Base-by-base conservation (phyloP, 2,329 filamentous ascomycete species). In the Orbilia javanica region DNA sequence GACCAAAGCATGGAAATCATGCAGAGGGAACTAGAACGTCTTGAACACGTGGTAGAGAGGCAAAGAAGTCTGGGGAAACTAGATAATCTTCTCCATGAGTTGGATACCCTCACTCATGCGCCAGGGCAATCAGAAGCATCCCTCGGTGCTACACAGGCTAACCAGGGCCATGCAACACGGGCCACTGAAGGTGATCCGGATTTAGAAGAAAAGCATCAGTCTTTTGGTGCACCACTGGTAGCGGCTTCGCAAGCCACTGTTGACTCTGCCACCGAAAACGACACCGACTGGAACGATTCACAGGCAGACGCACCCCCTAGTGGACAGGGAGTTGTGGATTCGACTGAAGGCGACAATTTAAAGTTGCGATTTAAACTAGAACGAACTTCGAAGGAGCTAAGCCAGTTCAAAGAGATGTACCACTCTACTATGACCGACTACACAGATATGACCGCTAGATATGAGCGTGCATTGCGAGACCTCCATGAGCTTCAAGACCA, bases 1-100 rank as follows among this genome's bases (percentile, higher is more conserved):
- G 96, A 99, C 82, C 95, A 98, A 84, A 96, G 99, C 83, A 90
- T 93, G 80, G 96, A 98, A 83, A 86, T 97, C 78, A 97, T 99
- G 95, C 94, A 97, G 84, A 93, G 95, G 39, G 96, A 99, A 83
- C 93, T 99, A 79, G 93, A 97, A 82, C 90, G 95, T 36, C 87
- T 99, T 11, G 96, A 98, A 84, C 93, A 97, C 84, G 93, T 99
- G 6, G 90, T 99, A 64, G 95, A 98, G 84, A 92, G 96, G 60
- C 96, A 99, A 84, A 89, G 96, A 76, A 97, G 94, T 83, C 89
- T 99, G 2, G 96, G 96, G 46, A 97, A 97, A 84, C 88, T 99
- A 2, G 96, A 99, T 83, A 96, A 92, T 66, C 88, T 99, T 6
- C 88, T 99, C 0, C 91, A 96, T 81, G 96, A 99, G 82, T 88